A percentile compares a stretch with the other conserved stretches of the same genome.
Conservation (phyloP, 371 early-diverging fungal genomes). For the Haplosporangium sp. region DNA sequence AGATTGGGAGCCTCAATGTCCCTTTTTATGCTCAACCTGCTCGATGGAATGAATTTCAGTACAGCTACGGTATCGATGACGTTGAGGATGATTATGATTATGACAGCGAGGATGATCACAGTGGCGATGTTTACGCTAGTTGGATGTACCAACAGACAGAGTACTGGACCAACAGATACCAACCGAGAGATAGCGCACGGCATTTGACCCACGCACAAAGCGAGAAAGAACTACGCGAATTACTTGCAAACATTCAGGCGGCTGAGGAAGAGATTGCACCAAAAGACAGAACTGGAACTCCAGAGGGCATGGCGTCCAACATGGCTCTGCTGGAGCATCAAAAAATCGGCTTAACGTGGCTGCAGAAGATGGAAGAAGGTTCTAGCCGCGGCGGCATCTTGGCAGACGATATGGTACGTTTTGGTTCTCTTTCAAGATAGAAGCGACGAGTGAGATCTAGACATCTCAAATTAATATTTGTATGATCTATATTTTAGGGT, state of each 20-base stretch:
- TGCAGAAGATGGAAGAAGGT: constrained; percentile 66
- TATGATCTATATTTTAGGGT: constrained; percentile 67
- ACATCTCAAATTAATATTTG: background rate
- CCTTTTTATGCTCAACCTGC: no score
- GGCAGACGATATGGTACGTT: constrained; percentile 78
- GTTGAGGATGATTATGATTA: constrained; percentile 4
- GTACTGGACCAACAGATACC: background rate
- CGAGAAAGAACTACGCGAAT: constrained; percentile 58
- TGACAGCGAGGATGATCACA: background rate
- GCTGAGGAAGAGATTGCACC: constrained; percentile 57
- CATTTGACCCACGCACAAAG: constrained; percentile 17
- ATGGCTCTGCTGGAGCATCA: constrained; percentile 69
- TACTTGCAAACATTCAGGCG: constrained; percentile 58
- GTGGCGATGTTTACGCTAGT: background rate
- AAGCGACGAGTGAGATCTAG: no score
- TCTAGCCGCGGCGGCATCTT: constrained; percentile 77
- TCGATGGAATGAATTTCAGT: no score
- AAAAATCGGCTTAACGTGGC: constrained; percentile 73
- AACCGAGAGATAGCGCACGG: constrained; percentile 6
- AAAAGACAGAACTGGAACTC: constrained; percentile 62
- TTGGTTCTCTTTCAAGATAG: background rate
- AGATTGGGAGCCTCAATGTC: no score
- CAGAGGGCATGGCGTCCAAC: constrained; percentile 59
- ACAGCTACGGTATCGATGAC: no score
- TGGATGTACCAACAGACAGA: constrained; percentile 4